A percentile compares a stretch with the other conserved stretches of the same genome.
These are phyloP conservation scores for Trypanosomatidae sp. DNA, from an alignment of 208 protist species.

Conservation along the genomic window DNA sequence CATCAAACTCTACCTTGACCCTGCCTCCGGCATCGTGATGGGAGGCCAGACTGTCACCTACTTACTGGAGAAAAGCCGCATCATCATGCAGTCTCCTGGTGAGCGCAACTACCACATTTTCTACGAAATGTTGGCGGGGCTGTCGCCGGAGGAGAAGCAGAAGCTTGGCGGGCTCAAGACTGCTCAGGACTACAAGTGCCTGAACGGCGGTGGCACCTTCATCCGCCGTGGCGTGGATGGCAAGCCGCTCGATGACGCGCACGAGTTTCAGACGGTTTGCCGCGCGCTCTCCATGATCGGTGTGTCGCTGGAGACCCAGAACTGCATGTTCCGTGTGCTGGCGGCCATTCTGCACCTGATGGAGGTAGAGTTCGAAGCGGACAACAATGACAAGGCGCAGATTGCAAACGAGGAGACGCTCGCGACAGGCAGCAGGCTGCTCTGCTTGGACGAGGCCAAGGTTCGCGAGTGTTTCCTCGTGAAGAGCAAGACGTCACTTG, in stretches of 20 bases:
- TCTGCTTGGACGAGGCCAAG: constrained; percentile 58
- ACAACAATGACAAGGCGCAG: constrained; percentile 79
- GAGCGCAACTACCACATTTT: constrained; percentile 97
- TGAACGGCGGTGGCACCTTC: constrained; percentile 85
- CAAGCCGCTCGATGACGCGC: constrained; percentile 84
- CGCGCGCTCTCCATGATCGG: constrained; percentile 77
- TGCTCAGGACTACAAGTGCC: constrained; percentile 82
- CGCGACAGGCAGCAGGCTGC: constrained; percentile 49
- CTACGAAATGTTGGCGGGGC: constrained; percentile 94
- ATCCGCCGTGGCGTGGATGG: constrained; percentile 81
- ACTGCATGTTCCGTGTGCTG: constrained; percentile 89
- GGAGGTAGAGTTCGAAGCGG: constrained; percentile 84
- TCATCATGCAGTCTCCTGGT: constrained; percentile 85
- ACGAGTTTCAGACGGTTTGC: constrained; percentile 79
- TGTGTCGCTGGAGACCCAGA: constrained; percentile 46
- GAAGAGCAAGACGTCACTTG: constrained; percentile 67
- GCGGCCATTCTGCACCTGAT: constrained; percentile 92
- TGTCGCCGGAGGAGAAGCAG: constrained; percentile 64
- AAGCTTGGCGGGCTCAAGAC: constrained; percentile 70
- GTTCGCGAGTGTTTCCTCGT: constrained; percentile 81
- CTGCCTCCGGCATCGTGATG: constrained; percentile 73
- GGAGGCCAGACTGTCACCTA: constrained; percentile 90
- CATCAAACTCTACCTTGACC: constrained; percentile 94
- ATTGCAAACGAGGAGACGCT: constrained; percentile 50
- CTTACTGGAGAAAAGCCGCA: constrained; percentile 94